These are phyloP conservation scores for Podila clonocystis DNA, from an alignment of 192 early-diverging fungal species.

Conservation along the genomic window DNA sequence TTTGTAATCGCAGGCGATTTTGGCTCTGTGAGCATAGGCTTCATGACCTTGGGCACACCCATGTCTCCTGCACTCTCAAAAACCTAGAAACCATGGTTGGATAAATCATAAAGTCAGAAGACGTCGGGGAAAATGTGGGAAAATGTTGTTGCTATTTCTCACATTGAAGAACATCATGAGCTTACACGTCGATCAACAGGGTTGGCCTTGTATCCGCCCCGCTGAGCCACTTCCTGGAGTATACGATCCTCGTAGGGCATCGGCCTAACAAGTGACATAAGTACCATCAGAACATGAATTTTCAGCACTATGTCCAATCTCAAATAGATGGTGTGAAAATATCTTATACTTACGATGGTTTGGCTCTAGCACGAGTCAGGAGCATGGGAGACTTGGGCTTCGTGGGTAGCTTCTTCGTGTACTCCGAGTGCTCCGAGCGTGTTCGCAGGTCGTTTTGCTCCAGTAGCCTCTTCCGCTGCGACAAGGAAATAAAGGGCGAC, in stretches of 20 bases:
- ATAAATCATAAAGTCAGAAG: neutral
- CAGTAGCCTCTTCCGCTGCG: slow-evolving; percentile 8
- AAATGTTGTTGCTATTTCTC: neutral
- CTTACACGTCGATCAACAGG: slow-evolving; percentile 26
- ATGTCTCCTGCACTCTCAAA: slow-evolving; percentile 16
- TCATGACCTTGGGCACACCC: slow-evolving; percentile 23
- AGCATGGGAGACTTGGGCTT: slow-evolving; percentile 19
- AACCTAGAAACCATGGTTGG: slow-evolving; percentile 1
- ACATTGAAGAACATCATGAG: neutral
- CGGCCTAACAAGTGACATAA: neutral
- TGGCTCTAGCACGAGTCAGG: slow-evolving; percentile 13
- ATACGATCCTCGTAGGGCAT: slow-evolving; percentile 1
- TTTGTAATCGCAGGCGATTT: slow-evolving; percentile 31
- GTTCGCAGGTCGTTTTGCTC: slow-evolving; percentile 3
- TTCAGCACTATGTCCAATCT: no score
- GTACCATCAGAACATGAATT: neutral
- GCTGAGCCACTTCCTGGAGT: slow-evolving; percentile 10
- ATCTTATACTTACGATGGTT: neutral
- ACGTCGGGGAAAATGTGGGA: neutral
- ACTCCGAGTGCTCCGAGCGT: neutral
- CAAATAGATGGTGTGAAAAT: no score
- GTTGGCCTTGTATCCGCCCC: slow-evolving; percentile 13
- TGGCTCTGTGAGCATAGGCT: slow-evolving; percentile 23
- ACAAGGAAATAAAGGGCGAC: slow-evolving; percentile 27
- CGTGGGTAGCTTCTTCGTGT: slow-evolving; percentile 8